Evolutionary conservation across 2,329 filamentous ascomycete genomes (phyloP).

Genomic region (Pseudogymnoascus sp.): DNA sequence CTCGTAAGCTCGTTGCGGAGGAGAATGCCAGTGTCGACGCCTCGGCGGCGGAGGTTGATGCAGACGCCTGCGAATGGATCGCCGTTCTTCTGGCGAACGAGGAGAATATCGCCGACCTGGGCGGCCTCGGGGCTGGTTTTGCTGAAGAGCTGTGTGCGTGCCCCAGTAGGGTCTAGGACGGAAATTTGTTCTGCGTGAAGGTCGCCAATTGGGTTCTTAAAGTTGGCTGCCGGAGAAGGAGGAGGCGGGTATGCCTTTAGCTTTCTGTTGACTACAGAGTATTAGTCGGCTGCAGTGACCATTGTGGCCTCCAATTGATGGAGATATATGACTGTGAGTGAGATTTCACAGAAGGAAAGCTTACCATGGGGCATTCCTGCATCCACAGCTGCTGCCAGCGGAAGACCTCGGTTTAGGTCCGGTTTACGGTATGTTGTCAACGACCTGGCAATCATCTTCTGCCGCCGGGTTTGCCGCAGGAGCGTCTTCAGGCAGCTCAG

Average conservation of each 20-base stretch:
- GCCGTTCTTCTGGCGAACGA: slow-evolving; percentile 75
- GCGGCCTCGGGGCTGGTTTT: slow-evolving; percentile 70
- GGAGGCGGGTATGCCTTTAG: slow-evolving; percentile 48
- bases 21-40: slow-evolving; percentile 81
- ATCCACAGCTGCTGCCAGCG: slow-evolving; percentile 4
- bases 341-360: background rate
- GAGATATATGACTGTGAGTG: background rate
- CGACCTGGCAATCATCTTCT: slow-evolving; percentile 39
- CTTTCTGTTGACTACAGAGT: slow-evolving; percentile 34
- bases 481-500: slow-evolving; percentile 63
- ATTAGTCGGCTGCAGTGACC: slow-evolving; percentile 7
- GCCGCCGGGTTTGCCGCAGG: slow-evolving; percentile 51
- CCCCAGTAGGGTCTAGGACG: slow-evolving; percentile 76
- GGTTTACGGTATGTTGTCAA: slow-evolving; percentile 40
- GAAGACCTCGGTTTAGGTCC: slow-evolving; percentile 2
- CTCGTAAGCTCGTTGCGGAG: slow-evolving; percentile 80
- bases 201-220: slow-evolving; percentile 61
- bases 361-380: slow-evolving; percentile 5
- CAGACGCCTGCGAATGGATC: slow-evolving; percentile 89
- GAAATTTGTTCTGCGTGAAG: slow-evolving; percentile 64
- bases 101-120: slow-evolving; percentile 82
- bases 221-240: slow-evolving; percentile 47
- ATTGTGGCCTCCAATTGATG: background rate
- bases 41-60: slow-evolving; percentile 79
- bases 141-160: slow-evolving; percentile 75